Evolutionary conservation across 148 eudicot species (phyloP), one percentile per base, ranked within the genome.

Genomic region (Polygonum maritimum): DNA sequence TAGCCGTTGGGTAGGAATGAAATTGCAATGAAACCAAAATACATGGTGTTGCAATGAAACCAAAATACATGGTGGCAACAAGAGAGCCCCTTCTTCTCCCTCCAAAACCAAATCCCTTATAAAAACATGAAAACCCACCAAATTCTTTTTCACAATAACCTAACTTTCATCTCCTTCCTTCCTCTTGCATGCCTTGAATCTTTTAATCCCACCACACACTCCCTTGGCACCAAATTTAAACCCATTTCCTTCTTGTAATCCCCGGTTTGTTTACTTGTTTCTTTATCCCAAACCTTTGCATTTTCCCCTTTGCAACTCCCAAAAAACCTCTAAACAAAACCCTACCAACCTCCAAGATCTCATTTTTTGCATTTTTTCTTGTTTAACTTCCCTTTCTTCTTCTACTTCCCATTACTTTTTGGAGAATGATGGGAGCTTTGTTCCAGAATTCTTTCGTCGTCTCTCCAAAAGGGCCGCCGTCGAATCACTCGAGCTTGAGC

Each of bases 371-470:
- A 35, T 18, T 71, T 67, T 75, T 36, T 76, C 72, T 71, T 78
- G 81, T 77, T 82, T 76, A 78, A 84, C 84, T 83, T 82, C 31
- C 31, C 31, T 26, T 80, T 78, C 83, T 57, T 79, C 72, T 71
- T 81, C 87, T 65, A 75, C 82, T 72, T 75, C 76, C 54, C 60
- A 49, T 71, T 70, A 12, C 5, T 35, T 41, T 45, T 72, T 76
- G 79, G 82, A 80, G 78, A 88, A 81, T 73, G 83, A 95, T 95
- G 99, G 96, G 87, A 85, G 92, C 90, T 77, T 84, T 95, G 84
- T 84, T 90, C 82, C 87, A 87, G 45, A 80, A 86, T 85, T 86
- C 89, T 76, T 78, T 85, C 87, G 65, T 83, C 21, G 62, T 87
- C 76, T 73, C 82, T 63, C 82, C 86, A 13, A 82, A 79, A 36